phyloP scores from a whole-genome alignment of 2,329 filamentous ascomycete species.

The Didymella glomerata region DNA sequence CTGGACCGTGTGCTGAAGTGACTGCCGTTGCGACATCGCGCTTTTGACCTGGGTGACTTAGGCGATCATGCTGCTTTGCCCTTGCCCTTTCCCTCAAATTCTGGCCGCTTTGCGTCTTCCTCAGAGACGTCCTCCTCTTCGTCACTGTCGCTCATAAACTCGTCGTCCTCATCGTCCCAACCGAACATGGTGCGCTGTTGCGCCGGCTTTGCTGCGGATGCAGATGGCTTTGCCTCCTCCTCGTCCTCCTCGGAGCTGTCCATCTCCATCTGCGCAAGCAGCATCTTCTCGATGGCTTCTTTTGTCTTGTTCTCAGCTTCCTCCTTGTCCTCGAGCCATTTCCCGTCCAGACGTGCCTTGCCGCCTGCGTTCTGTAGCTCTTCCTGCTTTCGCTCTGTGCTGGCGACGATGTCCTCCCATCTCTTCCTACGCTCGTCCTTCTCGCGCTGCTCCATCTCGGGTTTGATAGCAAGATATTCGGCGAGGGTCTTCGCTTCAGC shows the following conservation, averaged over 20 bases:
- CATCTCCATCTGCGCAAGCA: conserved; percentile 54
- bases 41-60: background rate
- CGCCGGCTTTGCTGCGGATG: conserved; percentile 41
- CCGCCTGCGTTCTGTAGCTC: conserved; percentile 80
- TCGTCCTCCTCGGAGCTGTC: conserved; percentile 52
- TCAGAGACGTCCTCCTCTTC: conserved; percentile 55
- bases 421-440: conserved; percentile 84
- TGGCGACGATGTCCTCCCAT: conserved; percentile 88
- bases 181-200: conserved; percentile 69
- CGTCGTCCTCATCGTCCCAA: conserved; percentile 76
- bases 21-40: background rate
- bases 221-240: conserved; percentile 36
- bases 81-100: conserved; percentile 54
- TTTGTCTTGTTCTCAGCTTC: conserved; percentile 85
- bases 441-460: conserved; percentile 95
- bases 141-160: conserved; percentile 57
- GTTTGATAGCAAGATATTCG: conserved; percentile 93
- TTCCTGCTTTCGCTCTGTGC: conserved; percentile 81
- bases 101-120: conserved; percentile 38
- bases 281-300: conserved; percentile 70
- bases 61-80: conserved; percentile 45
- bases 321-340: conserved; percentile 96
- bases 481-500: conserved; percentile 95
- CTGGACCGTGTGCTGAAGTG: conserved; percentile 6
- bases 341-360: conserved; percentile 74